Conservation (phyloP, 2,329 filamentous ascomycete genomes). For the Colletotrichum navitas region DNA sequence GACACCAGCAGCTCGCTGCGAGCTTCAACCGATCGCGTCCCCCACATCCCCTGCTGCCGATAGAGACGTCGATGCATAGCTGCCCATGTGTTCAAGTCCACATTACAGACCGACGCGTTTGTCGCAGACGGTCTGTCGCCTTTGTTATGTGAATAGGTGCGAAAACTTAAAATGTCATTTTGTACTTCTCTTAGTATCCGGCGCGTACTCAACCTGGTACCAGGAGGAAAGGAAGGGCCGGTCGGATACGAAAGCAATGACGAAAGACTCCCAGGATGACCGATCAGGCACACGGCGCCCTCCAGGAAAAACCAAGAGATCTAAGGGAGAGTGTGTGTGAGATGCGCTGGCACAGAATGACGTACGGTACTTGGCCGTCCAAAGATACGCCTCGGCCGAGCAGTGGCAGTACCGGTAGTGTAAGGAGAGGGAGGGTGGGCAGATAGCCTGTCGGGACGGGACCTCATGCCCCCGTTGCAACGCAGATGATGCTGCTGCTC, state of each 20-base stretch:
- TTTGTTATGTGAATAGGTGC: neutral
- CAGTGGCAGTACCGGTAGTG: neutral
- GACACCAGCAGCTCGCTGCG: neutral
- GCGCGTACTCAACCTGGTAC: neutral
- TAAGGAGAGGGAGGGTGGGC: neutral
- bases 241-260: neutral
- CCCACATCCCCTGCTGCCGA: neutral
- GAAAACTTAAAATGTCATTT: neutral
- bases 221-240: neutral
- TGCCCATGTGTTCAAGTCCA: neutral
- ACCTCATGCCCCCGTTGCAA: constrained; percentile 27
- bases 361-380: constrained; percentile 32
- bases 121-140: neutral
- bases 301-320: constrained; percentile 32
- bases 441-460: neutral
- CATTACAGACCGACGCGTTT: neutral
- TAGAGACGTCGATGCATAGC: neutral
- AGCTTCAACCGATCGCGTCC: neutral
- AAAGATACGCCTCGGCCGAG: neutral
- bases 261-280: neutral
- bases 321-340: constrained; percentile 17
- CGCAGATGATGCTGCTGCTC: constrained; percentile 18
- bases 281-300: constrained; percentile 4
- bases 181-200: neutral
- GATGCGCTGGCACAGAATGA: constrained; percentile 40